A percentile compares a stretch with the other conserved stretches of the same genome.
Evolutionary conservation across 1,284 basidiomycete species (phyloP).

Genomic region (Termitomyces sp.): DNA sequence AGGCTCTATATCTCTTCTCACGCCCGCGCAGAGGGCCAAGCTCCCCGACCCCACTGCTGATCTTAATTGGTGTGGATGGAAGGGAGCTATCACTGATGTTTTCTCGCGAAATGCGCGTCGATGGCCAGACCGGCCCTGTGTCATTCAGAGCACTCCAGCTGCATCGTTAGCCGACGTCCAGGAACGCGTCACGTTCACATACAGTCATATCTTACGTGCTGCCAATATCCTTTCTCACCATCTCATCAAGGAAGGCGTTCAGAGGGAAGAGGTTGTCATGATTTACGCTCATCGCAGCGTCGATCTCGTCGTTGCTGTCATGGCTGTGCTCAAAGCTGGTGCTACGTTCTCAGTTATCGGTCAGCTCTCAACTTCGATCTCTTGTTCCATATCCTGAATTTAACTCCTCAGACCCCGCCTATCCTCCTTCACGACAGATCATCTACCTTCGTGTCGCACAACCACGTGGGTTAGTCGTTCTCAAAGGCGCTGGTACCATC

Average conservation of each 20-base stretch:
- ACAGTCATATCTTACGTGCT: slow-evolving; percentile 78
- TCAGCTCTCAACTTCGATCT: slow-evolving; percentile 30
- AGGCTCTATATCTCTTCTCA: slow-evolving; percentile 79
- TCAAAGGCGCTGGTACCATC: slow-evolving; percentile 88
- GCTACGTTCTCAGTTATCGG: slow-evolving; percentile 98
- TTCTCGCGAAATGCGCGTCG: slow-evolving; percentile 80
- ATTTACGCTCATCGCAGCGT: slow-evolving; percentile 98
- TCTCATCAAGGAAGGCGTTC: slow-evolving; percentile 79
- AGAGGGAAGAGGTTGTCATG: slow-evolving; percentile 96
- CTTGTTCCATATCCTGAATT: not conserved
- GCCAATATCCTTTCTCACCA: slow-evolving; percentile 92
- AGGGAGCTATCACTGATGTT: slow-evolving; percentile 93
- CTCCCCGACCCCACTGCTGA: slow-evolving; percentile 88
- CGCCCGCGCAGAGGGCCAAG: slow-evolving; percentile 61
- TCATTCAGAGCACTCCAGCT: slow-evolving; percentile 71
- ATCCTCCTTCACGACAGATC: slow-evolving; percentile 92
- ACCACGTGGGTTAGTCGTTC: slow-evolving; percentile 89
- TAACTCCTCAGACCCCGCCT: slow-evolving; percentile 77
- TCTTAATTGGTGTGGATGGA: slow-evolving; percentile 96
- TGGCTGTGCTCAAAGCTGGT: slow-evolving; percentile 96
- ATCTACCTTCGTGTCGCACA: slow-evolving; percentile 93
- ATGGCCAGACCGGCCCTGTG: slow-evolving; percentile 78
- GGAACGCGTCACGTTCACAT: slow-evolving; percentile 66
- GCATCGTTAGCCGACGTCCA: slow-evolving; percentile 40
- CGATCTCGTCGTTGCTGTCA: slow-evolving; percentile 94